Conservation (phyloP, 2,329 filamentous ascomycete genomes). For the Fusarium albosuccineum region DNA sequence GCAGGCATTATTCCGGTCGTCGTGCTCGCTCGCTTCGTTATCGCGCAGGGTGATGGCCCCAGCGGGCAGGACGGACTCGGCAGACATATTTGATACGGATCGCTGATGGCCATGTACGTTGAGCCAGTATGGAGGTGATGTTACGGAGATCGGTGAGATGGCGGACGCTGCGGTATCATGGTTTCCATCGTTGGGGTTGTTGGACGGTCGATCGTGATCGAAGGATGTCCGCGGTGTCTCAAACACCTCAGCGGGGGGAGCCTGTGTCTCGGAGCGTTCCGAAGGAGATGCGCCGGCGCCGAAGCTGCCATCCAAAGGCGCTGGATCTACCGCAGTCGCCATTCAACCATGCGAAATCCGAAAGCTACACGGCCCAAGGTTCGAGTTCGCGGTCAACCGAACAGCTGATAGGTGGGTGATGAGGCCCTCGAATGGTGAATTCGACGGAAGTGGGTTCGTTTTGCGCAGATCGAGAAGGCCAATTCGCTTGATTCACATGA, state of each 20-base stretch:
- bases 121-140: constrained; percentile 61
- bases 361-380: constrained; percentile 9
- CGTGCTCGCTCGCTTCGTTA: constrained; percentile 67
- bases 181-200: constrained; percentile 22
- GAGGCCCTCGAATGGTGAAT: background rate
- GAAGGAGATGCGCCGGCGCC: constrained; percentile 33
- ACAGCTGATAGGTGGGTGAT: constrained; percentile 7
- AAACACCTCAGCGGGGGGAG: constrained; percentile 39
- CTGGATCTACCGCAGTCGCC: constrained; percentile 50
- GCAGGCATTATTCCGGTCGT: constrained; percentile 68
- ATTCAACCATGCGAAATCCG: constrained; percentile 49
- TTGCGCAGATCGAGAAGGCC: background rate
- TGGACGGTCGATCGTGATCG: constrained; percentile 30
- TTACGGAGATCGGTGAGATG: constrained; percentile 48
- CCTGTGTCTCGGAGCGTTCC: constrained; percentile 35
- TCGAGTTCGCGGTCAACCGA: constrained; percentile 1
- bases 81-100: constrained; percentile 59
- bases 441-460: background rate
- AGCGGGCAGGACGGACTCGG: constrained; percentile 61
- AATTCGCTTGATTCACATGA: constrained; percentile 18
- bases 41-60: constrained; percentile 73
- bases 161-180: constrained; percentile 42
- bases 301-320: constrained; percentile 40
- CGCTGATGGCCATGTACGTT: constrained; percentile 53
- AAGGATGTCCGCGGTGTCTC: constrained; percentile 47